phyloP scores from a whole-genome alignment of 345 rosid species.

The Rhizophora mangle region DNA sequence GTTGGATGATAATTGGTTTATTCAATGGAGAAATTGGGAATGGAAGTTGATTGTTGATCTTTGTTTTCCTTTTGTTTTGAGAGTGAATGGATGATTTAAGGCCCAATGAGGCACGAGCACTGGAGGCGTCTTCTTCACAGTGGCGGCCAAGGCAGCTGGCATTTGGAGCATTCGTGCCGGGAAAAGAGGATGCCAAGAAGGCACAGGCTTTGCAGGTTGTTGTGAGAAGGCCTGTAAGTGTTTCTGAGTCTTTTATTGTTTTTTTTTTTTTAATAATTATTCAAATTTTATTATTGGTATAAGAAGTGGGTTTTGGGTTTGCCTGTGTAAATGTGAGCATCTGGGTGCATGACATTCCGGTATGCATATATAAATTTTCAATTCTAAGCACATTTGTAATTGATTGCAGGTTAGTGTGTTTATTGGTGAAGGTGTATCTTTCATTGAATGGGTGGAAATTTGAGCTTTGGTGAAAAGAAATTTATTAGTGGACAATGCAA shows the following conservation, averaged over 20 bases:
- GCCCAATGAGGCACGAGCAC: constrained; percentile 36
- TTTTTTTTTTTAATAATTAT: neutral
- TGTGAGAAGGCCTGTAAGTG: constrained; percentile 70
- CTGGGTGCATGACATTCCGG: neutral
- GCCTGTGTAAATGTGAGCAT: constrained; percentile 4
- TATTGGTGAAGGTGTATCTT: constrained; percentile 1
- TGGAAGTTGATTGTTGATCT: constrained; percentile 26
- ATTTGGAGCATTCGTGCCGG: constrained; percentile 46
- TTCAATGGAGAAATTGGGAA: constrained; percentile 36
- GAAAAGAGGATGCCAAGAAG: constrained; percentile 32
- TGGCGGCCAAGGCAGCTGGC: constrained; percentile 78
- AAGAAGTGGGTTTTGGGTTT: constrained; percentile 17
- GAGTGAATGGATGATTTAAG: constrained; percentile 58
- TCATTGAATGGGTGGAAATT: neutral
- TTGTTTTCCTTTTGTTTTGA: neutral
- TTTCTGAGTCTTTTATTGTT: constrained; percentile 1
- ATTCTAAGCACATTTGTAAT: constrained; percentile 4
- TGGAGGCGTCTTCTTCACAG: constrained; percentile 28
- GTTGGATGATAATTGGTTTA: constrained; percentile 6
- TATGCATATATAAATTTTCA: constrained; percentile 2
- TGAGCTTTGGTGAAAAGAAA: neutral
- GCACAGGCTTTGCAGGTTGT: constrained; percentile 36
- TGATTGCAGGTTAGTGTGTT: constrained; percentile 3
- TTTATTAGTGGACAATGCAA: too few relatives aligned
- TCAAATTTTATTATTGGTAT: constrained; percentile 9